Evolutionary conservation across 257 asterid genomes (phyloP), one percentile per base, ranked within the genome.

Genomic region (Nicotiana paniculata): DNA sequence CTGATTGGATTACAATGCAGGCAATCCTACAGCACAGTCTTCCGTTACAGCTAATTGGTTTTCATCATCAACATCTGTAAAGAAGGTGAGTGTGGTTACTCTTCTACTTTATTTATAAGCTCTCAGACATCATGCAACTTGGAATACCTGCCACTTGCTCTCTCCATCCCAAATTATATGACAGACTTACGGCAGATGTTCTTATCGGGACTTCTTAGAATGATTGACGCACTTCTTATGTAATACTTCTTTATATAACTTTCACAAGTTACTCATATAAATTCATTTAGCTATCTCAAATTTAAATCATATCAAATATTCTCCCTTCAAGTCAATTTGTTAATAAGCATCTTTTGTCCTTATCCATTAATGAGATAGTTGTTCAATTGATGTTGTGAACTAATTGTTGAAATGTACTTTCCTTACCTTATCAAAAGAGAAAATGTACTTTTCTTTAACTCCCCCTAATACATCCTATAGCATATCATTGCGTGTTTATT

Each of bases 41-140:
- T 90, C 98, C 65, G 91, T 93, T 81, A 83, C 99, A 80, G 95
- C 96, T 88, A 79, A 89, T 85, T 96, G 98, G 99, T 96, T 96
- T 93, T 75, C 97, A 77, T 94, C 99, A 76, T 51, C 97, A 46
- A 87, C 89, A 88, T 93, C 99, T 77, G 98, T 93, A 53, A 96
- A 92, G 87, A 96, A 94, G 98, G 99, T 94, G 24, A n/a, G 66
- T 65, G 74, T 66, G 54, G 55, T 81, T 51, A 28, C 64, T 18
- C 35, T 65, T 13, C 43, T 74, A 7, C 62, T 74, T 46, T 6
- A 48, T 48, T 74, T 74, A n/a, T 74, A 74, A 74, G 26, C 61
- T 74, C 79, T 26, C 26, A 74, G 63, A 74, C 26, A 8, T 13
- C 79, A 43, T 74, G 79, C 63, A 72, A 72, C 15, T 3, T 21